A percentile compares a stretch with the other conserved stretches of the same genome.
Conservation (phyloP, 805 yeast species). For the Groenewaldozyma salmanticensis region DNA sequence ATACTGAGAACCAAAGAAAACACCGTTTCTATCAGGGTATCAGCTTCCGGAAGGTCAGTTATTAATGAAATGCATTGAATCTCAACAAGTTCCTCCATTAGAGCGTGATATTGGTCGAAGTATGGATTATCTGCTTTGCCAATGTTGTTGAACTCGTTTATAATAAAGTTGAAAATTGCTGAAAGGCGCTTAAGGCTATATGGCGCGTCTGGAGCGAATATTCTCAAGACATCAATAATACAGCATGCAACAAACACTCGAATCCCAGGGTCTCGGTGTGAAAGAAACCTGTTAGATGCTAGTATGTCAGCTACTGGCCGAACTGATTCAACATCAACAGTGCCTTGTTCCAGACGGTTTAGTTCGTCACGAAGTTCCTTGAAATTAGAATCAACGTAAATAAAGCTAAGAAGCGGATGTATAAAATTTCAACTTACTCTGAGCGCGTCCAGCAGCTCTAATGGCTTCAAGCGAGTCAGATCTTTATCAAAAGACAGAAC, state of each 20-base stretch:
- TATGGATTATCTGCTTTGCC: conserved; percentile 44
- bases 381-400: neutral
- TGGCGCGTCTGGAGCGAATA: conserved; percentile 89
- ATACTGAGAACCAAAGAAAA: conserved; percentile 57
- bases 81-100: conserved; percentile 62
- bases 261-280: conserved; percentile 56
- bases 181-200: conserved; percentile 54
- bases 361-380: conserved; percentile 36
- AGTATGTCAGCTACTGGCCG: conserved; percentile 42
- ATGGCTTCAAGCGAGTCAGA: conserved; percentile 4
- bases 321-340: conserved; percentile 38
- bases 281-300: conserved; percentile 46
- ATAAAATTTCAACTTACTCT: neutral
- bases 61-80: conserved; percentile 64
- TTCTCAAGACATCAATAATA: conserved; percentile 60
- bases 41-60: conserved; percentile 62
- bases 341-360: conserved; percentile 51
- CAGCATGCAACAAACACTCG: conserved; percentile 65
- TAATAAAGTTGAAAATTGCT: conserved; percentile 56
- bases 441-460: neutral
- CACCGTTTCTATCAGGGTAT: conserved; percentile 40
- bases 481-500: neutral
- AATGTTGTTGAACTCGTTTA: conserved; percentile 50
- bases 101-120: conserved; percentile 51
- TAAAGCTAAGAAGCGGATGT: neutral